These are phyloP conservation scores for Naganishia sp. DNA, from an alignment of 1,284 basidiomycete genomes.

Conservation along the genomic window DNA sequence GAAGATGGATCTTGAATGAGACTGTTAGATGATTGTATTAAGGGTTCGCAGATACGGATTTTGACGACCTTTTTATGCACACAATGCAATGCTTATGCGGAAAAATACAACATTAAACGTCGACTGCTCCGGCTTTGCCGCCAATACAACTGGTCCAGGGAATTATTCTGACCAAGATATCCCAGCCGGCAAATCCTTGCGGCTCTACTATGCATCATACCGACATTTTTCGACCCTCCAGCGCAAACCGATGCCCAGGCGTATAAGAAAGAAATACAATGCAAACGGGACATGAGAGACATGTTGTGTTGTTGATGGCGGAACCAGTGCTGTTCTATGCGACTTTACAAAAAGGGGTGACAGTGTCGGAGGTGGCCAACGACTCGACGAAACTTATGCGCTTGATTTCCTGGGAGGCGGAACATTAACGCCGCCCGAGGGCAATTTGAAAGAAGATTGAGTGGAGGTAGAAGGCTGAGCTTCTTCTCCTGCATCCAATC, in stretches of 20 bases:
- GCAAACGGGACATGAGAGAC: constrained; percentile 13
- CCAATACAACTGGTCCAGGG: constrained; percentile 19
- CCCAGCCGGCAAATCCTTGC: constrained; percentile 5
- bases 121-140: background rate
- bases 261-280: constrained; percentile 23
- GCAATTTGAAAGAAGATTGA: background rate
- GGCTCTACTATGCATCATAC: constrained; percentile 23
- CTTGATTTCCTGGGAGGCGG: constrained; percentile 21
- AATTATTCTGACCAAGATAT: constrained; percentile 11
- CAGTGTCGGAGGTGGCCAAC: background rate
- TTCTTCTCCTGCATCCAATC: constrained; percentile 21
- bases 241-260: constrained; percentile 4
- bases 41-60: background rate
- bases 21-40: background rate
- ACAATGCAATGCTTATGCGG: constrained; percentile 7
- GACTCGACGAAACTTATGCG: constrained; percentile 1
- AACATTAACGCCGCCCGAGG: background rate
- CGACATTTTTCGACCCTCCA: constrained; percentile 2
- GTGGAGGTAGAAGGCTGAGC: background rate
- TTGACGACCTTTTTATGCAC: background rate
- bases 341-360: constrained; percentile 15
- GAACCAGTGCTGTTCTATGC: constrained; percentile 25
- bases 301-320: constrained; percentile 15
- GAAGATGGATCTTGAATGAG: constrained; percentile 42
- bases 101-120: constrained; percentile 7